A percentile compares a stretch with the other conserved stretches of the same genome.
phyloP scores from a whole-genome alignment of 768 basidiomycete species.

The Gyrodon lividus region DNA sequence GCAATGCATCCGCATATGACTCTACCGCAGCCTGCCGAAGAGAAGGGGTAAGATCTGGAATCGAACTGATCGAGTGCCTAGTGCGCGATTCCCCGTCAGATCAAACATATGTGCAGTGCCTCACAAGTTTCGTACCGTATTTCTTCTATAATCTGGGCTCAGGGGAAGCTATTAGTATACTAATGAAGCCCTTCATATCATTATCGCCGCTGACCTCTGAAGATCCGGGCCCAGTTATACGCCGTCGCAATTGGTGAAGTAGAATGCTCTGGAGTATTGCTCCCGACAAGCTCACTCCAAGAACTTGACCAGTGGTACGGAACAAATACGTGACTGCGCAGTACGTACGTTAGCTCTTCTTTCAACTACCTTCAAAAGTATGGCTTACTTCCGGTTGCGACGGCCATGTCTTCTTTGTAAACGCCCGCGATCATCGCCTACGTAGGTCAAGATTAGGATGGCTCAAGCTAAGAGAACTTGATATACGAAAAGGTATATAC shows the following conservation, averaged over 20 bases:
- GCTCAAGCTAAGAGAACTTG: slow-evolving; percentile 5
- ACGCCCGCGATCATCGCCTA: slow-evolving; percentile 89
- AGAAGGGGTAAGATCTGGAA: slow-evolving; percentile 58
- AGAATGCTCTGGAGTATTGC: slow-evolving; percentile 83
- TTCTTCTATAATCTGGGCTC: slow-evolving; percentile 62
- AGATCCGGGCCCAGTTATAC: slow-evolving; percentile 77
- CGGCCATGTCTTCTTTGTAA: slow-evolving; percentile 76
- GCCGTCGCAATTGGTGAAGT: slow-evolving; percentile 60
- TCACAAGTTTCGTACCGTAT: slow-evolving; percentile 49
- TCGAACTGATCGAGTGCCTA: slow-evolving; percentile 72
- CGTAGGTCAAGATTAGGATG: slow-evolving; percentile 7
- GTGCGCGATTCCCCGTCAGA: slow-evolving; percentile 12
- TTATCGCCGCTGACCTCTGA: slow-evolving; percentile 53
- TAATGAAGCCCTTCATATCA: slow-evolving; percentile 24
- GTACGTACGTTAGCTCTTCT: slow-evolving; percentile 5
- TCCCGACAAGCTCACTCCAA: slow-evolving; percentile 88
- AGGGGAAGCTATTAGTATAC: slow-evolving; percentile 20
- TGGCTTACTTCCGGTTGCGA: slow-evolving; percentile 85
- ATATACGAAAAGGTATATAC: slow-evolving; percentile 27
- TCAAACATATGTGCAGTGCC: slow-evolving; percentile 14
- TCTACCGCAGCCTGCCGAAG: slow-evolving; percentile 62
- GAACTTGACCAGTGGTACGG: slow-evolving; percentile 91
- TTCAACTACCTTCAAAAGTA: slow-evolving; percentile 8
- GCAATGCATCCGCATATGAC: slow-evolving; percentile 78
- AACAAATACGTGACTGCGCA: slow-evolving; percentile 85